phyloP scores from a whole-genome alignment of 331 rosid species.

The Malus hybrid region DNA sequence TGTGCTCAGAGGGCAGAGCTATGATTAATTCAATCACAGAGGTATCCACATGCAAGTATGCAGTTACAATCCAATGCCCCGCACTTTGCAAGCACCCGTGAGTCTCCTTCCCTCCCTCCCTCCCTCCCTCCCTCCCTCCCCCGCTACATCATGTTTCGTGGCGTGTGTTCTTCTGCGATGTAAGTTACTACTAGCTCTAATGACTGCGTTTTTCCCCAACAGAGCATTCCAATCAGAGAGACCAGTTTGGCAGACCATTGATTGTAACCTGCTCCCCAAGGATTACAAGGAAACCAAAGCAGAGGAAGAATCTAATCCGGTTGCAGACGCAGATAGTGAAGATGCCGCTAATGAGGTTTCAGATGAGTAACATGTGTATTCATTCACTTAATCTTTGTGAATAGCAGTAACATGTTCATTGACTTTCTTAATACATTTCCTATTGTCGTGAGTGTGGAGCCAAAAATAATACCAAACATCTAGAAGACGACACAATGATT shows the following conservation, averaged over 20 bases:
- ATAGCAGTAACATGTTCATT: no score
- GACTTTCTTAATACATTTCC: no score
- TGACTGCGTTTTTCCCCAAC: slow-evolving; percentile 7
- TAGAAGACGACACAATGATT: no score
- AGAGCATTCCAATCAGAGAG: slow-evolving; percentile 93
- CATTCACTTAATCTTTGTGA: neutral
- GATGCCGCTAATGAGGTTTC: slow-evolving; percentile 24
- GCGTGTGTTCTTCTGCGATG: neutral
- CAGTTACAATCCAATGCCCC: slow-evolving; percentile 83
- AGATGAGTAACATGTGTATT: slow-evolving; percentile 24
- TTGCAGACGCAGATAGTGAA: slow-evolving; percentile 45
- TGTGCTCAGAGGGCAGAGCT: slow-evolving; percentile 75
- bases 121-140: neutral
- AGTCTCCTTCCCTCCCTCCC: slow-evolving; percentile 21
- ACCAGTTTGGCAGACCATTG: slow-evolving; percentile 74
- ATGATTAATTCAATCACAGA: slow-evolving; percentile 89
- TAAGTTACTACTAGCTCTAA: neutral
- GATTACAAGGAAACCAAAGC: slow-evolving; percentile 42
- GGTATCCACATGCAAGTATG: slow-evolving; percentile 95
- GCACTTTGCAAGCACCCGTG: slow-evolving; percentile 88
- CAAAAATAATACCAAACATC: no score
- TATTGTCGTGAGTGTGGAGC: no score
- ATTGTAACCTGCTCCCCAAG: slow-evolving; percentile 69
- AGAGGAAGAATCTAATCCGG: slow-evolving; percentile 31
- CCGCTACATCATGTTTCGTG: neutral